These are phyloP conservation scores for Eutrema japonicum DNA, from an alignment of 345 rosid genomes.

Conservation along the genomic window DNA sequence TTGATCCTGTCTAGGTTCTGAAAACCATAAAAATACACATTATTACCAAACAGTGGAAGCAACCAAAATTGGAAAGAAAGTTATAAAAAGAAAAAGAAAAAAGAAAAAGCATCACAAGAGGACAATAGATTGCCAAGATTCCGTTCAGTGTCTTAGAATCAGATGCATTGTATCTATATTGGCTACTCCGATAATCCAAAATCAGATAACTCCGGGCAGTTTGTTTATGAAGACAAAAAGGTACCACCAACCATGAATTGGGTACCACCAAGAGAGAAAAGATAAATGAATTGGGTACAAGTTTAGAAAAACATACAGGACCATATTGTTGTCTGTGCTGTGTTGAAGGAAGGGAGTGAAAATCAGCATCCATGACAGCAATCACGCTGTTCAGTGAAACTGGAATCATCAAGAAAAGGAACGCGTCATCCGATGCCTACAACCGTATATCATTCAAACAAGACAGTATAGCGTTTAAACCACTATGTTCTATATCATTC, in stretches of 20 bases:
- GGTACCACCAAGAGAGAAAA: conserved; percentile 5
- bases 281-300: conserved; percentile 4
- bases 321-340: conserved; percentile 98
- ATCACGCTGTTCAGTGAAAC: conserved; percentile 96
- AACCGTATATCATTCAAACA: conserved; percentile 18
- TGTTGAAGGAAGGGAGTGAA: conserved; percentile 93
- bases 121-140: conserved; percentile 25
- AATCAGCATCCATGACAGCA: conserved; percentile 98
- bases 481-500: conserved; percentile 10
- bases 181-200: conserved; percentile 21
- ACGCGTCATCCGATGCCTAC: conserved; percentile 21
- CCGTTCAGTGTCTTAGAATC: conserved; percentile 12
- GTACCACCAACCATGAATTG: conserved; percentile 13
- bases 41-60: conserved; percentile 26
- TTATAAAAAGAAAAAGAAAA: neutral
- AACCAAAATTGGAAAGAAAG: conserved; percentile 13
- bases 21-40: conserved; percentile 42
- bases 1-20: conserved; percentile 98
- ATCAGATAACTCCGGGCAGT: neutral
- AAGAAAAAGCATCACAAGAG: conserved; percentile 26
- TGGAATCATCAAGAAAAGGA: conserved; percentile 51
- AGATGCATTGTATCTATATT: conserved; percentile 17
- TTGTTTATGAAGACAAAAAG: conserved; percentile 5
- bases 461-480: conserved; percentile 16
- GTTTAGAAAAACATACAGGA: conserved; percentile 70